phyloP scores from a whole-genome alignment of 1,139 yeast genomes.

The Pichia sp. region DNA sequence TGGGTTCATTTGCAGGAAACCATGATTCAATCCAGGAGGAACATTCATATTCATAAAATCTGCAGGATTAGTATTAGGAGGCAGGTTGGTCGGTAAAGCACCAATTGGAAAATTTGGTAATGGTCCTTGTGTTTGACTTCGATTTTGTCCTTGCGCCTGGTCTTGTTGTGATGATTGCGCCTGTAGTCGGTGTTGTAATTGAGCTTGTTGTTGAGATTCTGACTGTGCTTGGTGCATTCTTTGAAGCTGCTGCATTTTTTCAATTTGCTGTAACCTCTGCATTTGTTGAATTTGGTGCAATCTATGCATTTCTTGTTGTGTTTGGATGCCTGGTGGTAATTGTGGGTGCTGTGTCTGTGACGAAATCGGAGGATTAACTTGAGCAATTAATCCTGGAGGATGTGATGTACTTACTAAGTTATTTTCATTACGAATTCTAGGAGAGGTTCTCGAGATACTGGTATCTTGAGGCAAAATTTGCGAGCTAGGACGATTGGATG shows the following conservation, averaged over 20 bases:
- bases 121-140: no score
- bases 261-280: conserved; percentile 4
- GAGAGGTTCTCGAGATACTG: neutral
- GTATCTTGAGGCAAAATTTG: conserved; percentile 7
- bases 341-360: neutral
- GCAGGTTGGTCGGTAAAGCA: no score
- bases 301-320: conserved; percentile 4
- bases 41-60: neutral
- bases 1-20: neutral
- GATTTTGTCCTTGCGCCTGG: neutral
- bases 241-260: conserved; percentile 3
- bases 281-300: conserved; percentile 8
- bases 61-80: no score
- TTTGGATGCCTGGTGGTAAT: neutral
- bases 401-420: neutral
- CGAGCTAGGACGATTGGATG: conserved; percentile 1
- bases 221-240: neutral
- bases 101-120: no score
- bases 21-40: conserved; percentile 1
- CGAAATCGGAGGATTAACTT: neutral
- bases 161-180: neutral
- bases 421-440: neutral
- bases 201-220: neutral
- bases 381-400: neutral
- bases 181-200: neutral